A percentile compares a stretch with the other conserved stretches of the same genome.
These are phyloP conservation scores for Leishmania martiniquensis DNA, from an alignment of 208 protist genomes.

Conservation along the genomic window DNA sequence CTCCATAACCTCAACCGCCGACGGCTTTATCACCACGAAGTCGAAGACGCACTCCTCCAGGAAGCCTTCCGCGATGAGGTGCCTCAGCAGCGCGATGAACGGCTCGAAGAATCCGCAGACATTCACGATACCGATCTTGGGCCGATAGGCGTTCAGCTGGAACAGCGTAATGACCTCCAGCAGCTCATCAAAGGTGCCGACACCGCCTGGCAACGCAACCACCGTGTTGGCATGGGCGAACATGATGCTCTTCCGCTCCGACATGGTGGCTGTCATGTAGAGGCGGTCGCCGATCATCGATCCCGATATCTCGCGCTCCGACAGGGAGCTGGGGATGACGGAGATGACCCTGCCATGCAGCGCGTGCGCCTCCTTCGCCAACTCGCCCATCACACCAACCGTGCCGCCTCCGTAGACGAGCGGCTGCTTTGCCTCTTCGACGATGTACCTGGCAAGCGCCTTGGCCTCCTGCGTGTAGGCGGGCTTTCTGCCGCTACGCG, in stretches of 20 bases:
- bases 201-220: constrained; percentile 75
- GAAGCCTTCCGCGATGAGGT: constrained; percentile 74
- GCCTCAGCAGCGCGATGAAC: constrained; percentile 55
- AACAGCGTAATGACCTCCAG: constrained; percentile 84
- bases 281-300: constrained; percentile 56
- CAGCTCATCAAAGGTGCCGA: constrained; percentile 88
- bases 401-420: constrained; percentile 84
- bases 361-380: constrained; percentile 41
- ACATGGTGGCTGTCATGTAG: constrained; percentile 78
- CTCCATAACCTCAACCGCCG: constrained; percentile 54
- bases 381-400: constrained; percentile 76
- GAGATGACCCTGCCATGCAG: constrained; percentile 53
- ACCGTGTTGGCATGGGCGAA: constrained; percentile 66
- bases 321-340: constrained; percentile 63
- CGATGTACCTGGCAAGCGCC: constrained; percentile 54
- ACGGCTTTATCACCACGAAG: constrained; percentile 50
- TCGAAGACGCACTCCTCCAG: constrained; percentile 40
- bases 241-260: constrained; percentile 89
- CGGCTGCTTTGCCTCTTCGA: constrained; percentile 30
- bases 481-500: constrained; percentile 44
- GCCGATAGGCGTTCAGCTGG: constrained; percentile 75
- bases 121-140: constrained; percentile 79
- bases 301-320: constrained; percentile 59
- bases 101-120: constrained; percentile 72
- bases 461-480: constrained; percentile 51